These are phyloP conservation scores for Umbellularia californica DNA, from an alignment of 164 flowering plant genomes.

Conservation along the genomic window DNA sequence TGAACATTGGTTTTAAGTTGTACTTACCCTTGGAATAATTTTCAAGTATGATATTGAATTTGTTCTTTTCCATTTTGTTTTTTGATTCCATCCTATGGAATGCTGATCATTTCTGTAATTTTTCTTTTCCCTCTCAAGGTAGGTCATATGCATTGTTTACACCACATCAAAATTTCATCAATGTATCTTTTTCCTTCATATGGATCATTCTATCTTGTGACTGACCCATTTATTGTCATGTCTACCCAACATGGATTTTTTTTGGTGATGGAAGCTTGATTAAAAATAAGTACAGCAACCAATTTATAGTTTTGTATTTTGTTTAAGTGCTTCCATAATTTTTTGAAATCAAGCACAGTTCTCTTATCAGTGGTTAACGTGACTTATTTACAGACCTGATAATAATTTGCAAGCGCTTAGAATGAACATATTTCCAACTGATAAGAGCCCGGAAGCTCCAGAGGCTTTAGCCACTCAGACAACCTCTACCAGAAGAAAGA, in stretches of 20 bases:
- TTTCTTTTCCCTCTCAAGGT: too few species aligned
- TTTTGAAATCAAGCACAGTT: too few species aligned
- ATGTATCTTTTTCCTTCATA: background rate
- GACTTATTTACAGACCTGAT: constrained; percentile 16
- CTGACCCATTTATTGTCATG: too few species aligned
- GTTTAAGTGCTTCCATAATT: background rate
- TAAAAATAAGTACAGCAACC: background rate
- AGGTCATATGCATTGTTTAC: too few species aligned
- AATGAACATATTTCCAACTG: constrained; percentile 14
- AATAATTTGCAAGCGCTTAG: constrained; percentile 17
- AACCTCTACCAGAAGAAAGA: constrained; percentile 5
- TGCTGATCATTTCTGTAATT: too few species aligned
- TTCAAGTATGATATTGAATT: too few species aligned
- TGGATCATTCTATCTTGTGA: background rate
- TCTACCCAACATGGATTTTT: too few species aligned
- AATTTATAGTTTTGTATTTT: too few species aligned
- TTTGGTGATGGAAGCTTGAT: too few species aligned
- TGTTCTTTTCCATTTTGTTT: background rate
- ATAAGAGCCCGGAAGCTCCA: constrained; percentile 8
- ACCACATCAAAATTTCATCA: too few species aligned
- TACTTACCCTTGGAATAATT: background rate
- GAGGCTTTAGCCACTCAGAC: background rate
- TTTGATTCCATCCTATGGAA: too few species aligned
- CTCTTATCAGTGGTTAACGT: too few species aligned
- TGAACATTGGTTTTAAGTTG: background rate